Evolutionary conservation across 1,284 basidiomycete genomes (phyloP), one percentile per base, ranked within the genome.

Genomic region (Ustilago shanxiensis): DNA sequence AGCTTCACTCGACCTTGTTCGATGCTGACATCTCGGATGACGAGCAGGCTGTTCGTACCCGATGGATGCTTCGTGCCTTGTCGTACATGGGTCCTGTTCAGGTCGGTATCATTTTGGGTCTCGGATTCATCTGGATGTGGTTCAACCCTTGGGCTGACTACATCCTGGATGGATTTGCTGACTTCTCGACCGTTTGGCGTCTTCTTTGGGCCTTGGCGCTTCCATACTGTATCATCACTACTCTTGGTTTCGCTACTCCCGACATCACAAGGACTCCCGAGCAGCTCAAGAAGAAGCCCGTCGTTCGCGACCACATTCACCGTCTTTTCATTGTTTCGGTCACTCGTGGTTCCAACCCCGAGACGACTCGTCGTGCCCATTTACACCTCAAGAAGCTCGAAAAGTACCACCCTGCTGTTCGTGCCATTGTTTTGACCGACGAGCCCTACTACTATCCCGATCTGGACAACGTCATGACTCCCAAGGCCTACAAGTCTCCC

Each of bases 391-490:
- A 86, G 77, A 83, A 85, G 72, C 83, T 87, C 58, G 87, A 87
- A 74, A 87, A 87, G 79, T 87, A 85, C 62, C 87, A 87, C 70
- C 86, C 86, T 10, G 83, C 87, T 35, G 84, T 87, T 64, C 84
- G 86, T 67, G 83, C 86, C 37, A 85, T 87, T 66, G 86, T 87
- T 44, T 79, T 87, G 28, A 87, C 87, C 54, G 87, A 87, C 67
- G 87, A 87, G 77, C 87, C 87, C 4, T 87, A 87, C 75, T 84
- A 82, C 24, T 87, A 87, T 68, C 86, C 86, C 24, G 86, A 87
- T 60, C 81, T 87, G 58, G 85, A 87, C 72, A 87, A 87, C 79
- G 86, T 87, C 44, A 85, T 87, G 65, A 87, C 86, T 61, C 87
- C 87, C 55, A 87, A 87, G 73, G 80, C 85, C 54, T 87, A 87